Percentiles rank a stretch among this genome's conserved stretches.
Conservation (phyloP, 2,329 filamentous ascomycete species). For the Verticillium nonalfalfae region DNA sequence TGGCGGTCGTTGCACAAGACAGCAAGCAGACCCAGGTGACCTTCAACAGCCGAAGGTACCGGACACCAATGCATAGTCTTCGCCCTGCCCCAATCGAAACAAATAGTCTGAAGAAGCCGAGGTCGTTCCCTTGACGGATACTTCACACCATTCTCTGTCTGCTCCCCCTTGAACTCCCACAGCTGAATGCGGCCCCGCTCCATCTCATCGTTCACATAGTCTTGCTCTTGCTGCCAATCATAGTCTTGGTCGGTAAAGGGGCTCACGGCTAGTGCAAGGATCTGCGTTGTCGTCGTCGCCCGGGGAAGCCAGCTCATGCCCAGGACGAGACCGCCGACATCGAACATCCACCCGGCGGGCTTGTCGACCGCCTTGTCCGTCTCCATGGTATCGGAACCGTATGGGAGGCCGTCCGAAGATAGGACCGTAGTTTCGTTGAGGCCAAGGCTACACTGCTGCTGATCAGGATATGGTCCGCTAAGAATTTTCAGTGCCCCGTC, state of each 20-base stretch:
- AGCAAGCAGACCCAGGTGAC: constrained; percentile 34
- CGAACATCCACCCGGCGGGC: constrained; percentile 44
- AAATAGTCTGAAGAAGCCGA: constrained; percentile 34
- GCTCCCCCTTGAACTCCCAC: constrained; percentile 37
- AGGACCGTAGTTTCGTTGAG: constrained; percentile 18
- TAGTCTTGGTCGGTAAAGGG: constrained; percentile 44
- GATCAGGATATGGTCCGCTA: constrained; percentile 22
- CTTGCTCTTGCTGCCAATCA: constrained; percentile 21
- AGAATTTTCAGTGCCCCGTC: constrained; percentile 22
- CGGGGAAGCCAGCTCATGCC: constrained; percentile 46
- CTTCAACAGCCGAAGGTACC: constrained; percentile 22
- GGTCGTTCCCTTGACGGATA: constrained; percentile 28
- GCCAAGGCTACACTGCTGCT: constrained; percentile 21
- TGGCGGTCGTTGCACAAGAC: constrained; percentile 45
- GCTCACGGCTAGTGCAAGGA: constrained; percentile 44
- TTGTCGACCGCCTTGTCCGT: constrained; percentile 8
- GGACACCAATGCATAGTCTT: constrained; percentile 49
- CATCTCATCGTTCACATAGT: constrained; percentile 27
- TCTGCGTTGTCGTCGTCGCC: constrained; percentile 29
- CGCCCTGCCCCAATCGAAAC: constrained; percentile 44
- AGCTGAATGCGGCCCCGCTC: constrained; percentile 44
- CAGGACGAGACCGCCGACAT: constrained; percentile 46
- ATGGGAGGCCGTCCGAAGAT: constrained; percentile 21
- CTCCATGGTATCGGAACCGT: constrained; percentile 16
- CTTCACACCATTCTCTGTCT: constrained; percentile 19